Percentiles rank a stretch among this genome's conserved stretches.
Evolutionary conservation across 805 yeast species (phyloP).

Genomic region (Schizosaccharomyces lindneri): DNA sequence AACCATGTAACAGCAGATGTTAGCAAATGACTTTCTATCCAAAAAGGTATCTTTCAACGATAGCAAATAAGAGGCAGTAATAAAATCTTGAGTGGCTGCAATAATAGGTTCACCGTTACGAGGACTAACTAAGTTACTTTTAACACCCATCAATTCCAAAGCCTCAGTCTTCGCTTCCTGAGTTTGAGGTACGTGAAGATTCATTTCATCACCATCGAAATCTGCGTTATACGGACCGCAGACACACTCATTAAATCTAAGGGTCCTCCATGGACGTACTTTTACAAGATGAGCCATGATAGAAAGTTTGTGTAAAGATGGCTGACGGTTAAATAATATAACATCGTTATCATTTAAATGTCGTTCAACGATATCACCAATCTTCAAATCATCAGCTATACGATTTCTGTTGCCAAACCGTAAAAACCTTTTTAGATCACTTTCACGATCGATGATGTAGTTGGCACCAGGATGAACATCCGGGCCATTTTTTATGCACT

Average conservation of each 20-base stretch:
- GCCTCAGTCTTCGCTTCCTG: slow-evolving; percentile 98
- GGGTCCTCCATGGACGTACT: slow-evolving; percentile 93
- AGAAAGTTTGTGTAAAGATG: slow-evolving; percentile 83
- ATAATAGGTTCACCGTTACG: slow-evolving; percentile 96
- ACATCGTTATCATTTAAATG: slow-evolving; percentile 94
- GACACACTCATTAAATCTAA: slow-evolving; percentile 90
- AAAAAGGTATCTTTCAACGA: slow-evolving; percentile 84
- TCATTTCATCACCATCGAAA: slow-evolving; percentile 99
- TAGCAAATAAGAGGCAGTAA: slow-evolving; percentile 81
- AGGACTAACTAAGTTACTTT: slow-evolving; percentile 81
- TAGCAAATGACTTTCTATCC: slow-evolving; percentile 64
- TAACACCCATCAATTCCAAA: slow-evolving; percentile 94
- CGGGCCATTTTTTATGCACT: slow-evolving; percentile 62
- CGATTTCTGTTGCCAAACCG: slow-evolving; percentile 66
- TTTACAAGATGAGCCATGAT: slow-evolving; percentile 89
- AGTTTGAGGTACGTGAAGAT: slow-evolving; percentile 93
- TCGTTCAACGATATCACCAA: slow-evolving; percentile 88
- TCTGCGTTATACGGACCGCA: slow-evolving; percentile 98
- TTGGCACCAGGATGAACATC: slow-evolving; percentile 89
- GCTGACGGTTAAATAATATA: slow-evolving; percentile 90
- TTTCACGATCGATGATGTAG: slow-evolving; percentile 45
- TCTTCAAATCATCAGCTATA: slow-evolving; percentile 47
- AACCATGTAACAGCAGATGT: slow-evolving; percentile 80
- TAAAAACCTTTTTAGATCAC: slow-evolving; percentile 62
- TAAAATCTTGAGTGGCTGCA: slow-evolving; percentile 98